Base-by-base conservation (phyloP, 352 stramenopile genomes). In the Sclerospora graminicola region DNA sequence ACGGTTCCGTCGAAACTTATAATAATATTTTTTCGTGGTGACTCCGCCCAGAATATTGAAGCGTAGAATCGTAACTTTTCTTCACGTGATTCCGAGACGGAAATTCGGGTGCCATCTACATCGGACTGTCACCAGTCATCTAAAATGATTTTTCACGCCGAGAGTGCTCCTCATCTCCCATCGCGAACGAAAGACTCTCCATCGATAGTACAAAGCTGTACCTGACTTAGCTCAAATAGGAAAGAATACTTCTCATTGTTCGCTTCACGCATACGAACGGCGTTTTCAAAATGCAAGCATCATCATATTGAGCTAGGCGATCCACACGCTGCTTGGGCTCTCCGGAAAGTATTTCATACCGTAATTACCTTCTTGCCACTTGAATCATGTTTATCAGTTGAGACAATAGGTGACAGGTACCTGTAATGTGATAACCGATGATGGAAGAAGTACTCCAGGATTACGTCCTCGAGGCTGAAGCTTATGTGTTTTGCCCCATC, bases 401-500 rank as follows among this genome's bases (percentile, higher is more conserved):
- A 16, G 14, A 35, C 19, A 30, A 13, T 6, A 23, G 9, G 39
- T 39, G 8, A 36, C 11, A 44, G 37, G 31, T 11, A 48, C 37
- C 9, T 51, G 10, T 27, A 41, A 33, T 8, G 39, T 26, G 10
- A 51, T 30, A 23, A 46, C 32, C 1, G 54, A 30, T 0, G 59
- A 27, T 27, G 45, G 30, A 23, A 53, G 46, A 13, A 46, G 20
- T 10, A 48, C 38, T 1, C 50, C 48, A 28, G 46, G 21, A 27
- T 35, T 31, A 14, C 40, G 37, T 9, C 24, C 33, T 3, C 52
- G 65, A 28, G 60, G 42, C 29, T 82, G 70, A 51, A 90, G 84
- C 41, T 80, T 83, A 32, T 88, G 71, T 11, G 72, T 73, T 63
- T 90, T 90, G 5, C 78, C 71, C 78, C 78, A 90, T 7, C 73